These are phyloP conservation scores for Pleurotus tuber-regium DNA, from an alignment of 768 basidiomycete species.

Conservation along the genomic window DNA sequence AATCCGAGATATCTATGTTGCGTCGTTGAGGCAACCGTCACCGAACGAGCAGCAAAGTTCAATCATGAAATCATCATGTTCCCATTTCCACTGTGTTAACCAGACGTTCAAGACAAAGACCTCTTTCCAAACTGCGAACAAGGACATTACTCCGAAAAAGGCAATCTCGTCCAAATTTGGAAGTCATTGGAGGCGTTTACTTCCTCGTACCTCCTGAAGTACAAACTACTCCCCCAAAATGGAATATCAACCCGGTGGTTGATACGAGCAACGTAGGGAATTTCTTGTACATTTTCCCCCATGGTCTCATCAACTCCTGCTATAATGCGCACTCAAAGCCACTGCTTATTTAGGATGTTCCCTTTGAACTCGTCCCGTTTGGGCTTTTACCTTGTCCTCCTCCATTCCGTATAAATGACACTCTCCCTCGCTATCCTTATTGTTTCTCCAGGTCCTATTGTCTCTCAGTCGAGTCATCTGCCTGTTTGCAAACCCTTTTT, in stretches of 20 bases:
- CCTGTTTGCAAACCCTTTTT: neutral
- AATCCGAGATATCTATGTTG: no score
- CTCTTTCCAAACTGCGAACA: no score
- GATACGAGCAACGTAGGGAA: neutral
- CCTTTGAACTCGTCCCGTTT: neutral
- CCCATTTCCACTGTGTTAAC: no score
- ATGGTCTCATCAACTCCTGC: neutral
- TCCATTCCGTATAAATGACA: neutral
- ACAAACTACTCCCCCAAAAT: conserved; percentile 1
- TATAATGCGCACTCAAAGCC: neutral
- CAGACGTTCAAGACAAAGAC: neutral
- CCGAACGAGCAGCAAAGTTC: no score
- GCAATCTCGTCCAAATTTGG: neutral
- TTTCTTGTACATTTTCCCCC: neutral
- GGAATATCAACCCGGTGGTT: neutral
- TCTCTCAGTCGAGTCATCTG: conserved; percentile 1
- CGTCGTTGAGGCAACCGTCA: no score
- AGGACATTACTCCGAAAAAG: neutral
- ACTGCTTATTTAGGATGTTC: neutral
- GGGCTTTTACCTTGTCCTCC: neutral
- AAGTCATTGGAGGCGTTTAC: conserved; percentile 1
- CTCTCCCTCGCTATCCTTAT: neutral
- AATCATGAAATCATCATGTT: no score
- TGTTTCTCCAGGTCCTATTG: conserved; percentile 2
- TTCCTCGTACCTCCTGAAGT: conserved; percentile 1